phyloP scores from a whole-genome alignment of 2,329 filamentous ascomycete species.

The Alternaria sp. region DNA sequence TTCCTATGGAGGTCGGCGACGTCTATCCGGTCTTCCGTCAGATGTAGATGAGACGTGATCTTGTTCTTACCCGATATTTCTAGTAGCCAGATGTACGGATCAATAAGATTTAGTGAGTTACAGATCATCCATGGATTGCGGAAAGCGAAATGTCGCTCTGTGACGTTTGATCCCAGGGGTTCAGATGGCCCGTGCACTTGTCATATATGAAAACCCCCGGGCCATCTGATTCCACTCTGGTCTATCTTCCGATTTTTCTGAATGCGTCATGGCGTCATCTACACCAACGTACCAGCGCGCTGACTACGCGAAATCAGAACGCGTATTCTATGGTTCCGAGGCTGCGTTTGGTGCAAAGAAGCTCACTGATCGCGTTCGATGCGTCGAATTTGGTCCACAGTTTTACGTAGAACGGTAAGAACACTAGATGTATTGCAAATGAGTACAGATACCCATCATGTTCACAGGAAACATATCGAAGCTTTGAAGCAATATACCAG shows the following conservation, averaged over 20 bases:
- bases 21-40: slow-evolving; percentile 43
- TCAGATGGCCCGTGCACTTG: background rate
- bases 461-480: background rate
- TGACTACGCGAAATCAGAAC: background rate
- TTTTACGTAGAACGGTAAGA: background rate
- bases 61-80: background rate
- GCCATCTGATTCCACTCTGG: background rate
- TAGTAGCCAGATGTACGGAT: background rate
- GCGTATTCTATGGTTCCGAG: background rate
- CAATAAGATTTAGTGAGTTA: background rate
- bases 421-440: background rate
- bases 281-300: background rate
- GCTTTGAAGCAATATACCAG: background rate
- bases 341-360: background rate
- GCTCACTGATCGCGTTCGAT: background rate
- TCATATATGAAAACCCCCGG: background rate
- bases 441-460: background rate
- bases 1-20: slow-evolving; percentile 45
- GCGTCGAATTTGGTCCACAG: background rate
- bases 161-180: background rate
- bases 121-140: background rate
- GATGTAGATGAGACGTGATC: slow-evolving; percentile 4
- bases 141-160: background rate
- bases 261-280: background rate
- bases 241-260: background rate